Evolutionary conservation across 495 filamentous ascomycete species (phyloP), one percentile per base, ranked within the genome.

Genomic region (Penicillium lividum): DNA sequence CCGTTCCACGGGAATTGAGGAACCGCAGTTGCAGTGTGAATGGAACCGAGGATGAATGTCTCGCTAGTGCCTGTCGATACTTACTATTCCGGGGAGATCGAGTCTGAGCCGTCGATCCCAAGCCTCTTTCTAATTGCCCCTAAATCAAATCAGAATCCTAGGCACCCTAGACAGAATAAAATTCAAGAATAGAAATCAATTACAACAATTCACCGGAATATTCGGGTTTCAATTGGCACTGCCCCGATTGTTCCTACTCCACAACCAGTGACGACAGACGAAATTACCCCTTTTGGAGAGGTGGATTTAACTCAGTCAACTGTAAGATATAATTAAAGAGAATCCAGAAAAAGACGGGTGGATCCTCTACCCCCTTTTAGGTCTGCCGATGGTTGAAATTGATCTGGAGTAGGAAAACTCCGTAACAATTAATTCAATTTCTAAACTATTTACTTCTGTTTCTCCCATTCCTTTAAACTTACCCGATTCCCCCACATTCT

Each of bases 21-120:
- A 62, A 62, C 55, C 54, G 15, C 38, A 53, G 38, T 56, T 60
- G 25, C 27, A 42, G 36, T 44, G 16, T 34, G 44, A 47, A 56
- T 36, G 46, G 45, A 47, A 42, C 28, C 55, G 33, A 48, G 25
- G 15, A 48, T 34, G 40, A 30, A 53, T 28, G 25, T 45, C 31
- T 52, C 31, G 56, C 61, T 60, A 58, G 60, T 70, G 58, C 62
- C 64, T 67, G 67, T 67, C 67, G 67, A 65, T 67, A 60, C 60
- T 54, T 70, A 60, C 67, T 67, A 18, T n/a, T 52, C 30, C 61
- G 38, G 66, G 46, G 18, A 27, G 7, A 28, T 10, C 62, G 46
- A 50, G 45, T 22, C 45, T 57, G 47, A 36, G 34, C 18, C 42
- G 45, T 40, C 56, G 45, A 44, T 55, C 34, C 27, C 54, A 56